These are phyloP conservation scores for Clitopilus hobsonii DNA, from an alignment of 768 basidiomycete species.

Conservation along the genomic window DNA sequence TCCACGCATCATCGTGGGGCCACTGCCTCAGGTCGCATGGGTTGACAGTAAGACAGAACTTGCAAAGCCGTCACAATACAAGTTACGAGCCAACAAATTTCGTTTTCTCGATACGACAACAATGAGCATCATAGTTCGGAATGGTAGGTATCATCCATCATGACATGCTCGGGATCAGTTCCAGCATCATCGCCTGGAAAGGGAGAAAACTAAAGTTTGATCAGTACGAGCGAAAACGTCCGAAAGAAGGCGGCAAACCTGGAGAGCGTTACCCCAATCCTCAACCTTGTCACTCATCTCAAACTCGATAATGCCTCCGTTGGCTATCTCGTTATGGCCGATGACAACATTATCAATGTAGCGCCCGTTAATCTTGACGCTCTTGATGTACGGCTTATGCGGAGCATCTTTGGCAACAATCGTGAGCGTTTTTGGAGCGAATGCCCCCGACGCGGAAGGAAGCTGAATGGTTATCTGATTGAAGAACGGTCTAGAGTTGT, in stretches of 20 bases:
- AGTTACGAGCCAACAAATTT: too few relatives aligned
- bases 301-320: conserved; percentile 56
- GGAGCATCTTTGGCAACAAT: conserved; percentile 57
- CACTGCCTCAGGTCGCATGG: too few relatives aligned
- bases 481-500: conserved; percentile 37
- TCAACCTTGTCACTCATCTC: conserved; percentile 50
- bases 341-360: conserved; percentile 43
- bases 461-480: conserved; percentile 52
- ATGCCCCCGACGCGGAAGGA: conserved; percentile 29
- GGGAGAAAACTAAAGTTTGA: too few relatives aligned
- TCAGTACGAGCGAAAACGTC: too few relatives aligned
- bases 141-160: background rate
- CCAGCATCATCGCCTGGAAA: background rate
- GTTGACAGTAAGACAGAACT: too few relatives aligned
- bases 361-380: conserved; percentile 52
- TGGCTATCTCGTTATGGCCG: conserved; percentile 52
- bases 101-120: too few relatives aligned
- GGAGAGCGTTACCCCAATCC: conserved; percentile 25
- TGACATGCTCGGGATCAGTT: background rate
- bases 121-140: background rate
- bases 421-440: conserved; percentile 27
- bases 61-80: too few relatives aligned
- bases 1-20: too few relatives aligned
- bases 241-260: background rate
- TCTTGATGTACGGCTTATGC: conserved; percentile 55